Evolutionary conservation across 208 protist species (phyloP).

Genomic region (Wallacemonas sp.): DNA sequence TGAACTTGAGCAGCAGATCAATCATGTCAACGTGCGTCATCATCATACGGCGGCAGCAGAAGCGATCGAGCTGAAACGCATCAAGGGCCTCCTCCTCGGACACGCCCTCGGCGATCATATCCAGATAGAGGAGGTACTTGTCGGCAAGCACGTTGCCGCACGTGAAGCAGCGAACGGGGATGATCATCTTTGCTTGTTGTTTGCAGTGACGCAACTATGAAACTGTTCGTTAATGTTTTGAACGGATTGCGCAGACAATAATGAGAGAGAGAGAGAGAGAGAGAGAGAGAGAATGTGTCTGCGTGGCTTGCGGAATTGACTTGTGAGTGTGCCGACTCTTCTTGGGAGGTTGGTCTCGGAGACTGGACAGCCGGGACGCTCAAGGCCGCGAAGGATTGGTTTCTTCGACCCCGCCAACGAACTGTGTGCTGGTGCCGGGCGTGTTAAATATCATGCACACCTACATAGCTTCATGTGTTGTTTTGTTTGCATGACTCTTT

Average conservation of each 20-base stretch:
- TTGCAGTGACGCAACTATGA: neutral
- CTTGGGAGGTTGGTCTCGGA: no score
- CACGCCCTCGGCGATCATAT: conserved; percentile 92
- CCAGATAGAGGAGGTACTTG: conserved; percentile 97
- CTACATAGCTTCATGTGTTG: no score
- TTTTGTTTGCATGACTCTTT: no score
- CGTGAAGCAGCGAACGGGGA: conserved; percentile 99
- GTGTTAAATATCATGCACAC: no score
- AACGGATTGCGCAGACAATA: no score
- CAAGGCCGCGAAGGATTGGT: no score
- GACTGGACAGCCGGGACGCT: no score
- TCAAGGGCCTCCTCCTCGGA: conserved; percentile 97
- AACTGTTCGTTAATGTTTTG: no score
- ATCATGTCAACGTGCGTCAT: conserved; percentile 99
- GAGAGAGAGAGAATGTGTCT: conserved; percentile 13
- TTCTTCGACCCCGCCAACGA: no score
- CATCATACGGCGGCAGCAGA: conserved; percentile 99
- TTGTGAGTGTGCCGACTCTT: no score
- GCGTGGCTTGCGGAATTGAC: no score
- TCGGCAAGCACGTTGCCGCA: conserved; percentile 99
- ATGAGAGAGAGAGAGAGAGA: conserved; percentile 6
- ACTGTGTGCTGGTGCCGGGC: no score
- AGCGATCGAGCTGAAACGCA: conserved; percentile 95
- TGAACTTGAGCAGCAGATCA: conserved; percentile 96
- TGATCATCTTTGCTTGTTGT: conserved; percentile 99